phyloP scores from a whole-genome alignment of 2,329 filamentous ascomycete species.

The Aureobasidium mangrovei region DNA sequence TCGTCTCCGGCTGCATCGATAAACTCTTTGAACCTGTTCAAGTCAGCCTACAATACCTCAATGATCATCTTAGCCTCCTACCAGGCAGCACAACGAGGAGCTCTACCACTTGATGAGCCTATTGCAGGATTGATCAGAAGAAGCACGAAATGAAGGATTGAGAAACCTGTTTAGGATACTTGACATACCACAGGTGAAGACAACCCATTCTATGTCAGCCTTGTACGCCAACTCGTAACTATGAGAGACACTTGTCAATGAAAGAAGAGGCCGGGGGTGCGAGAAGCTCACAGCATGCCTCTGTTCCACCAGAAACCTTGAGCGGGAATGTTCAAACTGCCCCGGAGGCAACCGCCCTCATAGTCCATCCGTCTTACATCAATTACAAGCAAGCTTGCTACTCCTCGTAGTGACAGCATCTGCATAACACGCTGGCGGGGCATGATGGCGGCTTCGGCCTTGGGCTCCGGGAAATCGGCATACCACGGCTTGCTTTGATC shows the following conservation, averaged over 20 bases:
- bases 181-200: conserved; percentile 38
- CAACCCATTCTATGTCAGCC: conserved; percentile 37
- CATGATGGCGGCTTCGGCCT: conserved; percentile 30
- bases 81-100: conserved; percentile 29
- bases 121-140: background rate
- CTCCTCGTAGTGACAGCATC: conserved; percentile 25
- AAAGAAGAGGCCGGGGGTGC: background rate
- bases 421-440: conserved; percentile 30
- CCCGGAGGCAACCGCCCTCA: conserved; percentile 34
- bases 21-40: conserved; percentile 6
- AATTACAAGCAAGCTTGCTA: conserved; percentile 33
- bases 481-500: conserved; percentile 27
- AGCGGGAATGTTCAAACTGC: conserved; percentile 41
- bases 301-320: conserved; percentile 40
- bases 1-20: conserved; percentile 26
- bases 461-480: conserved; percentile 34
- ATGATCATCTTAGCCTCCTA: conserved; percentile 12
- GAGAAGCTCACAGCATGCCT: conserved; percentile 26
- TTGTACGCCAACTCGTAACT: conserved; percentile 35
- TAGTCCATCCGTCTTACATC: conserved; percentile 41
- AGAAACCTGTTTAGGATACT: background rate
- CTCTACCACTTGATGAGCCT: conserved; percentile 23
- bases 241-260: background rate
- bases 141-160: background rate
- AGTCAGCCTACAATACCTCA: background rate